Base-by-base conservation (phyloP, 371 early-diverging fungal genomes). In the Mortierella sp. region DNA sequence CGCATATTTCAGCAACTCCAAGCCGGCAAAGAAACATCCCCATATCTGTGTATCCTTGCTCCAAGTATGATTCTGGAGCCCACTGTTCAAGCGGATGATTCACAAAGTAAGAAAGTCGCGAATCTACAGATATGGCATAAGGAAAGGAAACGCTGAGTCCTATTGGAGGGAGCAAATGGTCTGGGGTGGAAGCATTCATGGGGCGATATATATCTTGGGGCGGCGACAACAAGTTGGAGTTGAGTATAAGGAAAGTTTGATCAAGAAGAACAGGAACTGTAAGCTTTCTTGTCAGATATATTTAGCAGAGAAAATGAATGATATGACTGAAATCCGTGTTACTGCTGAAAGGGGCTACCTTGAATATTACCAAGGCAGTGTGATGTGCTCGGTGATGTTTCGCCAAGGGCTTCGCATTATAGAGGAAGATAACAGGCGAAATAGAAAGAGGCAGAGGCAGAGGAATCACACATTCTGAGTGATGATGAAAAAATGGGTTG, bases 351-450 rank as follows among this genome's bases (percentile, higher is more conserved):
- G 53, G 53, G 53, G 53, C 53, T 23, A 28, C 53, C 53, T 7
- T 53, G 26, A 23, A 53, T 23, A 53, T 13, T 8, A 22, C 12
- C 53, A 53, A 26, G 53, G 53, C 29, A 28, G 53, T 53, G 53
- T 53, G 53, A 53, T 2, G 53, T 23, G 53, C 53, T 53, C 53
- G 53, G 53, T 28, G 53, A 53, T 53, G 53, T 23, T 53, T 23
- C 10, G 13, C 53, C 53, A 53, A 53, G 53, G 53, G 53, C 26
- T 2, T 23, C 4, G 29, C 53, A 53, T 15, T 53, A 28, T 28
- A n/a, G n/a, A n/a, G n/a, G n/a, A n/a, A n/a, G n/a, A n/a, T n/a
- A n/a, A n/a, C n/a, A n/a, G n/a, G n/a, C n/a, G n/a, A n/a, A n/a
- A n/a, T n/a, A n/a, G n/a, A n/a, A n/a, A n/a, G n/a, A n/a, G n/a